A percentile compares a stretch with the other conserved stretches of the same genome.
Conservation (phyloP, 495 filamentous ascomycete genomes). For the Tuber melanosporum region DNA sequence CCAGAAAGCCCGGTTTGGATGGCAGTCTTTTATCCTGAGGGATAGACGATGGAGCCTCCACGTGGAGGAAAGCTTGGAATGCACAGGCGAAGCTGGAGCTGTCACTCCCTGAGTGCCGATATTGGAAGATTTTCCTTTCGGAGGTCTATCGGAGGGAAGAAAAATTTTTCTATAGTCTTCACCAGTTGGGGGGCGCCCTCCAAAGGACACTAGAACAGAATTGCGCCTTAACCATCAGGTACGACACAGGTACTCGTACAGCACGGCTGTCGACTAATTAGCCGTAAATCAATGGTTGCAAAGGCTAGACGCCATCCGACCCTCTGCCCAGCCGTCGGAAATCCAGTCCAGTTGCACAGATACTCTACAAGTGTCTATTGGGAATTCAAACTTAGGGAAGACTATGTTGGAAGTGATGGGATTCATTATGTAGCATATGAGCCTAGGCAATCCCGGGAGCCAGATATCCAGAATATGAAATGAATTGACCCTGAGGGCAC, state of each 20-base stretch:
- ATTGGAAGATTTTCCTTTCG: not conserved
- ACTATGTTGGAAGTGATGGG: not conserved
- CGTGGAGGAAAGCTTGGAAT: not conserved
- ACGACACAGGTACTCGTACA: too few relatives aligned
- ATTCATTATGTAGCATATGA: not conserved
- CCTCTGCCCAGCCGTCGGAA: too few relatives aligned
- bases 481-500: too few relatives aligned
- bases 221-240: too few relatives aligned
- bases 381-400: not conserved
- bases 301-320: too few relatives aligned
- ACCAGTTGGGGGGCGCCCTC: not conserved
- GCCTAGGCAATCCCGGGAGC: too few relatives aligned
- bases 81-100: not conserved
- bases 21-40: not conserved
- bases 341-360: too few relatives aligned
- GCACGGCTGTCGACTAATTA: too few relatives aligned
- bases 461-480: too few relatives aligned
- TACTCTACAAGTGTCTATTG: too few relatives aligned
- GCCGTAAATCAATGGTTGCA: too few relatives aligned
- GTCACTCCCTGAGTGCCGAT: not conserved
- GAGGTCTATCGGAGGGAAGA: not conserved
- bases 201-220: too few relatives aligned
- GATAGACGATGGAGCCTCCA: not conserved
- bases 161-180: not conserved
- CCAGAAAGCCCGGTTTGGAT: not conserved